These are phyloP conservation scores for Candida methanosorbosa DNA, from an alignment of 805 yeast species.

Conservation along the genomic window DNA sequence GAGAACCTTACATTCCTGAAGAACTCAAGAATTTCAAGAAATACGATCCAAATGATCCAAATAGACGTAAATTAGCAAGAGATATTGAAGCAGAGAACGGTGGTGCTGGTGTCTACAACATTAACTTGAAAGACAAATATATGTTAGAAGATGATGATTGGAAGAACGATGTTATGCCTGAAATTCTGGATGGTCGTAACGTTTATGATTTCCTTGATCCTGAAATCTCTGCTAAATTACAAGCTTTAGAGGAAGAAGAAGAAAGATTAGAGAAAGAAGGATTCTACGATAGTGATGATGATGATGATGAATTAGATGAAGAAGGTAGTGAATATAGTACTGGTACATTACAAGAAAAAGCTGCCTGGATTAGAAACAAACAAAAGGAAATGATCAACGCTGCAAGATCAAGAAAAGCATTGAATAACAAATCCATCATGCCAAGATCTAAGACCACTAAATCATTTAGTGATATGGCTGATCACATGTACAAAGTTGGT, in stretches of 20 bases:
- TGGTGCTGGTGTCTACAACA: conserved; percentile 97
- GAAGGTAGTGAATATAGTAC: conserved; percentile 48
- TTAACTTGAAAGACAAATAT: conserved; percentile 88
- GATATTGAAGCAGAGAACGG: conserved; percentile 93
- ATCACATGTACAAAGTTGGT: conserved; percentile 83
- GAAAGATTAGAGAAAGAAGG: conserved; percentile 91
- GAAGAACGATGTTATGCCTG: conserved; percentile 98
- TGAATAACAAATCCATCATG: conserved; percentile 80
- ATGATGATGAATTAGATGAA: conserved; percentile 50
- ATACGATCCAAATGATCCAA: conserved; percentile 74
- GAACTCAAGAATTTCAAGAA: conserved; percentile 50
- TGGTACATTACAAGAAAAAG: conserved; percentile 73
- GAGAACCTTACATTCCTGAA: conserved; percentile 81
- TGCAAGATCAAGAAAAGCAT: conserved; percentile 76
- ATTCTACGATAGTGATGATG: conserved; percentile 84
- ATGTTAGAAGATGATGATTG: conserved; percentile 92
- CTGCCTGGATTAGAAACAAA: conserved; percentile 90
- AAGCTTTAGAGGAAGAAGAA: conserved; percentile 95
- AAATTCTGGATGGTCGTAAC: conserved; percentile 89
- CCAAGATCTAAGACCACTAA: conserved; percentile 84
- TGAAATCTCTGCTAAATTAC: conserved; percentile 86
- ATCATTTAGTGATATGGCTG: conserved; percentile 71
- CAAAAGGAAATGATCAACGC: conserved; percentile 90
- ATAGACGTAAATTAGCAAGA: conserved; percentile 71
- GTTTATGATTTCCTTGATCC: conserved; percentile 97